Evolutionary conservation across 2,329 filamentous ascomycete genomes (phyloP).

Genomic region (Sporothrix euskadiensis): DNA sequence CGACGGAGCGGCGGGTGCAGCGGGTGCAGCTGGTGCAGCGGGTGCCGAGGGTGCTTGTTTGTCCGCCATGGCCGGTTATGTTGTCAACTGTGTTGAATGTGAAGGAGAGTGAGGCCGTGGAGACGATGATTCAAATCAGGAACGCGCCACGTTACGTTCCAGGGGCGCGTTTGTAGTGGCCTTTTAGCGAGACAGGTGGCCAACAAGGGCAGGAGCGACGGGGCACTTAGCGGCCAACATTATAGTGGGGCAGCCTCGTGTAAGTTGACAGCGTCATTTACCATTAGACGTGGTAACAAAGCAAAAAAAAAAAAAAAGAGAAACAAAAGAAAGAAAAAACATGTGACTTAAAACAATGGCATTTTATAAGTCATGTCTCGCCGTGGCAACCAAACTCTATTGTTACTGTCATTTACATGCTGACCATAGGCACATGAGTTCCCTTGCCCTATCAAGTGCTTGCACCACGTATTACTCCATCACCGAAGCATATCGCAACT

Average conservation of each 20-base stretch:
- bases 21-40: background rate
- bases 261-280: background rate
- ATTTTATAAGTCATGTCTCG: no score
- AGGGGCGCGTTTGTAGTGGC: constrained; percentile 12
- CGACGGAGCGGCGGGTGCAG: constrained; percentile 13
- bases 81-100: background rate
- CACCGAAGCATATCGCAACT: background rate
- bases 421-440: background rate
- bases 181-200: background rate
- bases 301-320: no score
- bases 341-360: no score
- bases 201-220: background rate
- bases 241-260: constrained; percentile 3
- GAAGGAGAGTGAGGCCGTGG: background rate
- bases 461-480: background rate
- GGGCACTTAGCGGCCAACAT: background rate
- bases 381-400: no score
- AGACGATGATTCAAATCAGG: background rate
- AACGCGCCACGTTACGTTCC: constrained; percentile 20
- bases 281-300: no score
- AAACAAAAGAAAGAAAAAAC: no score
- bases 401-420: background rate
- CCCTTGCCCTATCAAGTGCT: background rate
- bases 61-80: constrained; percentile 17
- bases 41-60: background rate